These are phyloP conservation scores for Caryopteris hybrid DNA, from an alignment of 305 asterid genomes.

Conservation along the genomic window DNA sequence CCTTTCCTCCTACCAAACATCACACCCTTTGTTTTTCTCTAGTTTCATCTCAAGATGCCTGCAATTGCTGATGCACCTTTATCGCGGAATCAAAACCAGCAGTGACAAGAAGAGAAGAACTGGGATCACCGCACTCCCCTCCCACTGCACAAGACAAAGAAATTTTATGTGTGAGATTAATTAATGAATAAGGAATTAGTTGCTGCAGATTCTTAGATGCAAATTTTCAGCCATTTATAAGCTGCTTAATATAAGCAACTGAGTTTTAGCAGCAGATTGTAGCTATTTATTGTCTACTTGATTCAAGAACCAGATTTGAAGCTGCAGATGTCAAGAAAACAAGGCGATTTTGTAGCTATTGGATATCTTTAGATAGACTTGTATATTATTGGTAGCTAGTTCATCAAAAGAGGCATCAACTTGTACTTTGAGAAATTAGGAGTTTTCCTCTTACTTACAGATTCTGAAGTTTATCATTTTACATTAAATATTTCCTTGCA, in stretches of 20 bases:
- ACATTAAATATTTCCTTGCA: no score
- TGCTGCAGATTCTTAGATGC: background rate
- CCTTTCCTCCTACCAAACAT: no score
- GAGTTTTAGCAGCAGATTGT: background rate
- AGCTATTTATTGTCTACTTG: background rate
- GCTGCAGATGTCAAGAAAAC: background rate
- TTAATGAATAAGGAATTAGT: background rate
- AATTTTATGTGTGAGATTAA: background rate
- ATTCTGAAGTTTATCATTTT: no score
- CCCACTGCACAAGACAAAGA: conserved; percentile 53
- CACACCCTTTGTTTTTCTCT: no score
- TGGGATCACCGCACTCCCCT: conserved; percentile 95
- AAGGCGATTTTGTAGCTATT: no score
- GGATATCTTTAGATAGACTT: background rate
- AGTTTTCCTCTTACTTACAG: no score
- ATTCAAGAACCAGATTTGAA: background rate
- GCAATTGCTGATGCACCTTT: conserved; percentile 69
- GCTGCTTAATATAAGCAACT: background rate
- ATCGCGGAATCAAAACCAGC: conserved; percentile 96
- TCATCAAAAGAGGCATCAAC: background rate
- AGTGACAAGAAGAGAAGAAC: conserved; percentile 76
- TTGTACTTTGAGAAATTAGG: no score
- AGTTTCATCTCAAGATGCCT: no score
- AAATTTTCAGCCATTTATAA: no score
- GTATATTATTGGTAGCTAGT: background rate